Conservation (phyloP, 495 filamentous ascomycete genomes). For the Penicillium nucicola region DNA sequence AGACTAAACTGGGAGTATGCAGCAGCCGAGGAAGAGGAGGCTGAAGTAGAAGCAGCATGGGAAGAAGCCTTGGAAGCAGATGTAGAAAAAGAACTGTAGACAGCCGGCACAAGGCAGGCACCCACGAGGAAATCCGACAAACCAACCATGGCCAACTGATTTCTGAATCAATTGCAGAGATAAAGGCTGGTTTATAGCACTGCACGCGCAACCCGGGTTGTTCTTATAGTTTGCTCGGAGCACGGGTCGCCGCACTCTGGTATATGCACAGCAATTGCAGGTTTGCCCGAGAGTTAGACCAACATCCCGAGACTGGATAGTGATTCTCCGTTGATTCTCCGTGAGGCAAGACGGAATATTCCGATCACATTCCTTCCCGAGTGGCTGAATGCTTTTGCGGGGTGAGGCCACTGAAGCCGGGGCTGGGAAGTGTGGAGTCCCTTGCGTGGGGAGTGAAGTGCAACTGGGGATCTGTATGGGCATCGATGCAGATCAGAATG, state of each 20-base stretch:
- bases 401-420: slow-evolving; percentile 3
- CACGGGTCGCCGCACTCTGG: slow-evolving; percentile 2
- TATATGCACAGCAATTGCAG: background rate
- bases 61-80: slow-evolving; percentile 9
- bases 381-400: slow-evolving; percentile 18
- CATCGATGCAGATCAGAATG: no score
- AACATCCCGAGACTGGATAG: slow-evolving; percentile 8
- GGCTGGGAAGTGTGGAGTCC: slow-evolving; percentile 2
- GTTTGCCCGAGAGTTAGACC: background rate
- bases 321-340: slow-evolving; percentile 22
- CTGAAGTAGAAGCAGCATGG: background rate
- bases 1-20: slow-evolving; percentile 49
- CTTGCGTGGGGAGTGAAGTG: background rate
- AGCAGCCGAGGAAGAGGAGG: background rate
- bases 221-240: slow-evolving; percentile 12
- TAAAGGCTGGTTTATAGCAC: background rate
- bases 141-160: slow-evolving; percentile 24
- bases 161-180: background rate
- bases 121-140: slow-evolving; percentile 23
- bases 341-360: background rate
- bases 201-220: background rate
- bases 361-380: slow-evolving; percentile 1
- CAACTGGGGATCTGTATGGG: background rate
- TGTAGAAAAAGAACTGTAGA: slow-evolving; percentile 22
- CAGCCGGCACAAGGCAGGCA: slow-evolving; percentile 27